Evolutionary conservation across 2,329 filamentous ascomycete species (phyloP), one percentile per base, ranked within the genome.

Genomic region (Bertia moriformis): DNA sequence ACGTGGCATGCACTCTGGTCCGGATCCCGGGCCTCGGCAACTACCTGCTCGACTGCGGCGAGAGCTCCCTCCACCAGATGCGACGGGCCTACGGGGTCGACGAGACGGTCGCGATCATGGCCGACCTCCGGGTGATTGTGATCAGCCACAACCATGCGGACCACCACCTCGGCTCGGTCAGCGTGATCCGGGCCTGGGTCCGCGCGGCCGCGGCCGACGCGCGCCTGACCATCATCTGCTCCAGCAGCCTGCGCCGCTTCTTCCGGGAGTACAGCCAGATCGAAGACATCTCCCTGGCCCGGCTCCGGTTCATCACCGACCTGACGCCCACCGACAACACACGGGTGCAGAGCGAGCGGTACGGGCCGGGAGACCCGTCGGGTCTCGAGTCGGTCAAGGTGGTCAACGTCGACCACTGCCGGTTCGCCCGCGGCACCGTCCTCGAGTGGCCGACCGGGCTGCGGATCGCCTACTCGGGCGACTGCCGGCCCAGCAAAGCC

Each of bases 71-170:
- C 5, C 89, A 89, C 10, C 88, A 95, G 55, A 63, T 98, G 29
- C 75, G 74, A 42, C 81, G 91, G 38, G 66, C 83, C 0, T 89
- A 83, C 49, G 67, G 71, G 4, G 62, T 67, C 0, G 66, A 75
- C 3, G 71, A 84, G 45, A 63, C 89, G 3, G 64, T 65, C 19
- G 66, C 78, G n/a, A 67, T 94, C 12, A 63, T 98, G n/a, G 69
- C 66, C 42, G 78, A 93, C 45, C 66, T 98, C 33, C 80, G 78
- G 40, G 73, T 77, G 47, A 79, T 98, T 45, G 93, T 86, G 76
- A 91, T 98, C 59, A 93, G 85, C 56, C 91, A 98, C 60, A 66
- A 93, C 44, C 91, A 98, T 57, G 91, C 91, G 3, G 91, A 98
- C 60, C 91, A 98, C 59, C 91, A 96, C 53, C 71, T 98, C 15